Conservation (phyloP, 2,329 filamentous ascomycete species). For the Rhynchosporium secalis region DNA sequence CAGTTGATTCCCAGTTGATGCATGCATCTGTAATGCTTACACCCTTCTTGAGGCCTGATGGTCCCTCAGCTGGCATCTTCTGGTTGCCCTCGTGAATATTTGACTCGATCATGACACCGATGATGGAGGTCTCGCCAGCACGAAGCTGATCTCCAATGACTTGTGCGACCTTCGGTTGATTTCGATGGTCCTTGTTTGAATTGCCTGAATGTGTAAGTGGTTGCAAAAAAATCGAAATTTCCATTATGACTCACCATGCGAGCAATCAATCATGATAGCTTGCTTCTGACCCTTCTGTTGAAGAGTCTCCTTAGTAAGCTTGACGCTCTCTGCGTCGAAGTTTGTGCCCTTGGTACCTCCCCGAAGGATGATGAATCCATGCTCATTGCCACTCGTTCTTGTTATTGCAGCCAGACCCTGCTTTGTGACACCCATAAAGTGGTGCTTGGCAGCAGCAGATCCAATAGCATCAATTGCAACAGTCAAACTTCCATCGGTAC, state of each 20-base stretch:
- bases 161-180: conserved; percentile 91
- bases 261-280: conserved; percentile 98
- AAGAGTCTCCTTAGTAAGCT: conserved; percentile 74
- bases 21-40: conserved; percentile 96
- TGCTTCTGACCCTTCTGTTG: conserved; percentile 79
- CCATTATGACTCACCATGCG: conserved; percentile 66
- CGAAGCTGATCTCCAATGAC: conserved; percentile 81
- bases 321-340: conserved; percentile 83
- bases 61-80: conserved; percentile 84
- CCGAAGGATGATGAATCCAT: conserved; percentile 94
- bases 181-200: conserved; percentile 95
- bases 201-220: conserved; percentile 61
- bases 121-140: conserved; percentile 81
- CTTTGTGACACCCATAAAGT: conserved; percentile 99
- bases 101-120: conserved; percentile 98
- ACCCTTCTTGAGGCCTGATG: conserved; percentile 76
- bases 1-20: conserved; percentile 87
- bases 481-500: conserved; percentile 86
- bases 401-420: conserved; percentile 95
- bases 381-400: conserved; percentile 88
- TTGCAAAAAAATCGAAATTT: background rate
- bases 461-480: conserved; percentile 97
- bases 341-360: conserved; percentile 92
- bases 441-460: conserved; percentile 79
- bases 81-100: conserved; percentile 91